Evolutionary conservation across 768 basidiomycete genomes (phyloP).

Genomic region (Galerina sulciceps): DNA sequence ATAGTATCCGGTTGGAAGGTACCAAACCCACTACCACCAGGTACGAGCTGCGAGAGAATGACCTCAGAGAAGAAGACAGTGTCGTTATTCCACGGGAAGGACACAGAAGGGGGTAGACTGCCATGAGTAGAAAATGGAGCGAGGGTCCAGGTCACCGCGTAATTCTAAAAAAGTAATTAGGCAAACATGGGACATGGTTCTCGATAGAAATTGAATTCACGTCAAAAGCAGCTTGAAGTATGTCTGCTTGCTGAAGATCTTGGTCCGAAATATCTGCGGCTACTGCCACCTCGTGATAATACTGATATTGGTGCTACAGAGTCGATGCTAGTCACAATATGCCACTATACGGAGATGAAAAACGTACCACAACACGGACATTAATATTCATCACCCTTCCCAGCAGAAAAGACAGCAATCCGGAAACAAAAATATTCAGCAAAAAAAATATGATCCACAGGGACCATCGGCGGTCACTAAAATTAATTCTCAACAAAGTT

Average conservation of each 20-base stretch:
- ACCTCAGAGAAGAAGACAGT: slow-evolving; percentile 43
- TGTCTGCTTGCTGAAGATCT: slow-evolving; percentile 34
- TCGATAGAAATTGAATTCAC: slow-evolving; percentile 14
- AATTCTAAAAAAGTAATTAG: slow-evolving; percentile 26
- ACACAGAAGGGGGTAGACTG: slow-evolving; percentile 35
- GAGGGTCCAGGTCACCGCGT: slow-evolving; percentile 41
- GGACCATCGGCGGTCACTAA: slow-evolving; percentile 41
- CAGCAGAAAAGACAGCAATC: slow-evolving; percentile 36
- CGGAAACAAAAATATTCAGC: slow-evolving; percentile 30
- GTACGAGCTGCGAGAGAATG: slow-evolving; percentile 33
- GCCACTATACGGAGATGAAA: neutral
- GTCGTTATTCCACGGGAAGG: slow-evolving; percentile 34
- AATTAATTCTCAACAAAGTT: neutral
- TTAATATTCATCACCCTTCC: slow-evolving; percentile 40
- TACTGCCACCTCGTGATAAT: slow-evolving; percentile 39
- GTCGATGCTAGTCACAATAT: neutral
- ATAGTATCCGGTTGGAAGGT: slow-evolving; percentile 33
- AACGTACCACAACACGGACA: slow-evolving; percentile 31
- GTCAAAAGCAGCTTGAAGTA: slow-evolving; percentile 30
- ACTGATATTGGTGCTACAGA: slow-evolving; percentile 34
- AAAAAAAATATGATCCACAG: slow-evolving; percentile 40
- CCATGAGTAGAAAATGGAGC: slow-evolving; percentile 39
- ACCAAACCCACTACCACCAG: slow-evolving; percentile 41
- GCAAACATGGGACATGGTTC: neutral
- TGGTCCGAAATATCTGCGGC: slow-evolving; percentile 35